phyloP scores from a whole-genome alignment of 768 basidiomycete genomes.

The Hygrocybe coccinea region DNA sequence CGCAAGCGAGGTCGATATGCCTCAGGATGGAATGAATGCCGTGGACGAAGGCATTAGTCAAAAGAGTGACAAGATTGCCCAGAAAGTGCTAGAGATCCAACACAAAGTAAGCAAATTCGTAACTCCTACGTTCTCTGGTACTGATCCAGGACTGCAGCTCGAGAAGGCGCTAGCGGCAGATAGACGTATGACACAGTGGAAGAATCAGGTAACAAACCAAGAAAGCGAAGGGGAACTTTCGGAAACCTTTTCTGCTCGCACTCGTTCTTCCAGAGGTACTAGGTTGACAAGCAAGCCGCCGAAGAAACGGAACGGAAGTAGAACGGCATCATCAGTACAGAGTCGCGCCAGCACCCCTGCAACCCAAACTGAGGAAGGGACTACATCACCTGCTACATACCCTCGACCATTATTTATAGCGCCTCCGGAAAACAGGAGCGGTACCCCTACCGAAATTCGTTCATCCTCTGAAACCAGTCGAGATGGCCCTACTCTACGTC shows the following conservation, averaged over 20 bases:
- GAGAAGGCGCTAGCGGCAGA: slow-evolving; percentile 70
- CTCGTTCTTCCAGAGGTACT: slow-evolving; percentile 38
- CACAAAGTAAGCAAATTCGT: slow-evolving; percentile 62
- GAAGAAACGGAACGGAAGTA: slow-evolving; percentile 51
- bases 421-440: slow-evolving; percentile 32
- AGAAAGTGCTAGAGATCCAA: slow-evolving; percentile 85
- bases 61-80: slow-evolving; percentile 81
- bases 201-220: slow-evolving; percentile 28
- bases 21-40: slow-evolving; percentile 78
- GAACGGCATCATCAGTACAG: slow-evolving; percentile 59
- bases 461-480: slow-evolving; percentile 36
- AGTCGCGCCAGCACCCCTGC: slow-evolving; percentile 34
- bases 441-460: slow-evolving; percentile 38
- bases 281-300: slow-evolving; percentile 28
- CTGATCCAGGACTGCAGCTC: slow-evolving; percentile 42
- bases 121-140: background rate
- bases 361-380: slow-evolving; percentile 26
- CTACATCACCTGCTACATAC: slow-evolving; percentile 22
- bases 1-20: slow-evolving; percentile 55
- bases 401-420: slow-evolving; percentile 25
- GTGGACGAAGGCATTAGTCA: slow-evolving; percentile 81
- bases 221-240: slow-evolving; percentile 56
- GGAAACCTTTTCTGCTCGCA: slow-evolving; percentile 40
- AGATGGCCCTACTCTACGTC: slow-evolving; percentile 21
- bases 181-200: slow-evolving; percentile 40